Evolutionary conservation across 192 early-diverging fungal genomes (phyloP).

Genomic region (Chytriomyces sp.): DNA sequence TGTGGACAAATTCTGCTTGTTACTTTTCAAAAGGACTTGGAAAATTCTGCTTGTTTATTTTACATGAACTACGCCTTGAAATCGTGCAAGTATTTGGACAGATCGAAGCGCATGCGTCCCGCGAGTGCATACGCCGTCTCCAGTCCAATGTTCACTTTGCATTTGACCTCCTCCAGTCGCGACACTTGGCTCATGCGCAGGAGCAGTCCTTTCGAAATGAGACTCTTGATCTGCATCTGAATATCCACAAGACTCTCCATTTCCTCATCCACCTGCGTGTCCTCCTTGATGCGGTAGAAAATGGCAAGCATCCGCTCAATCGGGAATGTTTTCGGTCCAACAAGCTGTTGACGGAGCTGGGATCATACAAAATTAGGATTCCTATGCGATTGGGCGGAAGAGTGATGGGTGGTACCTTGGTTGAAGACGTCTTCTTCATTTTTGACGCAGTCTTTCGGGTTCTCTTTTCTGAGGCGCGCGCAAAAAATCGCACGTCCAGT

Average conservation of each 20-base stretch:
- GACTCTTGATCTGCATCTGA: constrained; percentile 78
- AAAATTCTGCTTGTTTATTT: constrained; percentile 2
- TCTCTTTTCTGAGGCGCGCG: constrained; percentile 55
- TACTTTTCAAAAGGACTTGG: not conserved
- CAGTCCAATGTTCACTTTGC: constrained; percentile 82
- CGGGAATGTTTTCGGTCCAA: constrained; percentile 91
- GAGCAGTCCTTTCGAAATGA: constrained; percentile 80
- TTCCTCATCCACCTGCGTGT: constrained; percentile 40
- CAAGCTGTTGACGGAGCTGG: constrained; percentile 77
- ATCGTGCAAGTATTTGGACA: constrained; percentile 52
- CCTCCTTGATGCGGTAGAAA: constrained; percentile 74
- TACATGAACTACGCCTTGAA: constrained; percentile 19
- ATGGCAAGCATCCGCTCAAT: constrained; percentile 98
- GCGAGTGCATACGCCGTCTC: constrained; percentile 67
- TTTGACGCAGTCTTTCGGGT: constrained; percentile 20
- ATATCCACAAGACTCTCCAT: constrained; percentile 81
- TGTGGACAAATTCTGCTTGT: not conserved
- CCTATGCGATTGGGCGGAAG: not conserved
- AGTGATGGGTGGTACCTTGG: not conserved
- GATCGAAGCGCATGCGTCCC: constrained; percentile 81
- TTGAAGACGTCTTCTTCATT: constrained; percentile 2
- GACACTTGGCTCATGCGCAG: constrained; percentile 64
- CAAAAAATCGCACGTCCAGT: constrained; percentile 87
- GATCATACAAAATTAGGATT: not conserved
- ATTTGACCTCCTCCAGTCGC: constrained; percentile 81